Evolutionary conservation across 2,329 filamentous ascomycete species (phyloP).

Genomic region (Diaporthe citrichinensis): DNA sequence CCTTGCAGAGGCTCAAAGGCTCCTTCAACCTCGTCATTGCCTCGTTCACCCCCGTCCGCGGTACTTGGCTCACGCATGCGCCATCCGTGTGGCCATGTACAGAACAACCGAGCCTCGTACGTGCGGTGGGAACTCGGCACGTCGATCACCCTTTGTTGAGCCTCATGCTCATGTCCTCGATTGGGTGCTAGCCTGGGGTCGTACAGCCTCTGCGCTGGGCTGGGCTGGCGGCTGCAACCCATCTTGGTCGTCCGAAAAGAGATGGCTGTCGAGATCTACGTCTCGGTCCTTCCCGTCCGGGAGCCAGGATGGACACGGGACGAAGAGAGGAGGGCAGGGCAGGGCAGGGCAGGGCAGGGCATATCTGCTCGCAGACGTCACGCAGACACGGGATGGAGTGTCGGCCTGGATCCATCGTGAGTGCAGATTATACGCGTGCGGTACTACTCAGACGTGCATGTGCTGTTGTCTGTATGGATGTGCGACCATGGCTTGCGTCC

Average conservation of each 20-base stretch:
- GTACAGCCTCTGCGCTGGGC: not conserved
- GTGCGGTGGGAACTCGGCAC: constrained; percentile 1
- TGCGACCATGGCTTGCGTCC: not conserved
- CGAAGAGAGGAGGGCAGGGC: not conserved
- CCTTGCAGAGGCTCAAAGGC: not conserved
- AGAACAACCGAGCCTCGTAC: not conserved
- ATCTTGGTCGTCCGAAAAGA: constrained; percentile 15
- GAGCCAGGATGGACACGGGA: not conserved
- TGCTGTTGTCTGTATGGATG: not conserved
- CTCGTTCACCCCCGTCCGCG: not conserved
- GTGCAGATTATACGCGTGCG: not conserved
- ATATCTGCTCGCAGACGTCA: not conserved
- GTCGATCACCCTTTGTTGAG: constrained; percentile 30
- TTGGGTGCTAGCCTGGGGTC: constrained; percentile 14
- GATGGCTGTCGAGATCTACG: not conserved
- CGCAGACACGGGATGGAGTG: not conserved
- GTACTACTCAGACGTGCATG: not conserved
- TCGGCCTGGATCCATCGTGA: not conserved
- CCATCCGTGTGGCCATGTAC: not conserved
- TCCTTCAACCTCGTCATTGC: not conserved
- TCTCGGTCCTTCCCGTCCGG: not conserved
- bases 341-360: not conserved
- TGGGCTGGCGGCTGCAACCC: constrained; percentile 15
- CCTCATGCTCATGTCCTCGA: constrained; percentile 3
- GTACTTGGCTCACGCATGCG: not conserved